A percentile compares a stretch with the other conserved stretches of the same genome.
Conservation (phyloP, 129 eudicot genomes). For the Ambrosia trifida region DNA sequence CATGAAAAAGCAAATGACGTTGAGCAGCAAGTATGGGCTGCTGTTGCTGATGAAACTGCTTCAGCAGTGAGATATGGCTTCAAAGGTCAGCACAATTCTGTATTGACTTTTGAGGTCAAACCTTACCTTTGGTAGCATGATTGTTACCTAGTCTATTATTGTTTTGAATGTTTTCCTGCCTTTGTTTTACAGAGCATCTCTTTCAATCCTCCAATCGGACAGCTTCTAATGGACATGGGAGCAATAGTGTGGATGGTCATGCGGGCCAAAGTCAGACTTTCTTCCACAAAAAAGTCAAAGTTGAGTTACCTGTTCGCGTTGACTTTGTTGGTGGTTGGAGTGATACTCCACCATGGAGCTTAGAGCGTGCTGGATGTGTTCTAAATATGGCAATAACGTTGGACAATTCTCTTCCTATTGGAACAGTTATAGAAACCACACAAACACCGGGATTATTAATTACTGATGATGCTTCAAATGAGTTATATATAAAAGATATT, state of each 20-base stretch:
- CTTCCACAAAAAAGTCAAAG: conserved; percentile 54
- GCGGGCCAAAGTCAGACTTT: conserved; percentile 34
- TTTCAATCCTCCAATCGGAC: conserved; percentile 44
- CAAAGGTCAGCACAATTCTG: conserved; percentile 48
- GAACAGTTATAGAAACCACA: conserved; percentile 70
- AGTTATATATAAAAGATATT: conserved; percentile 47
- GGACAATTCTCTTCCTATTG: conserved; percentile 79
- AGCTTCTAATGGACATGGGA: conserved; percentile 25
- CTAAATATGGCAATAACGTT: conserved; percentile 89
- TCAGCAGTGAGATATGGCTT: conserved; percentile 96
- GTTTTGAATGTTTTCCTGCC: conserved; percentile 6
- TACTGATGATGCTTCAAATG: conserved; percentile 64
- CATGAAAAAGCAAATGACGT: conserved; percentile 55
- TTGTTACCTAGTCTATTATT: neutral
- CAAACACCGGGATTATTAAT: conserved; percentile 49
- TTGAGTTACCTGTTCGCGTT: conserved; percentile 98
- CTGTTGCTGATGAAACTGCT: conserved; percentile 98
- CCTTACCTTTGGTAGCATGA: conserved; percentile 7
- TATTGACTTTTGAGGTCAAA: conserved; percentile 14
- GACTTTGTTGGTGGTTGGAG: conserved; percentile 99
- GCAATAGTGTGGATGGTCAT: conserved; percentile 19
- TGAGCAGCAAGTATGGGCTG: conserved; percentile 82
- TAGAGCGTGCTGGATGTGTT: conserved; percentile 97
- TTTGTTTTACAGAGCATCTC: conserved; percentile 55
- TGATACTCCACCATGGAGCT: conserved; percentile 99